These are phyloP conservation scores for Smittium culicis DNA, from an alignment of 371 early-diverging fungal genomes.

Conservation along the genomic window DNA sequence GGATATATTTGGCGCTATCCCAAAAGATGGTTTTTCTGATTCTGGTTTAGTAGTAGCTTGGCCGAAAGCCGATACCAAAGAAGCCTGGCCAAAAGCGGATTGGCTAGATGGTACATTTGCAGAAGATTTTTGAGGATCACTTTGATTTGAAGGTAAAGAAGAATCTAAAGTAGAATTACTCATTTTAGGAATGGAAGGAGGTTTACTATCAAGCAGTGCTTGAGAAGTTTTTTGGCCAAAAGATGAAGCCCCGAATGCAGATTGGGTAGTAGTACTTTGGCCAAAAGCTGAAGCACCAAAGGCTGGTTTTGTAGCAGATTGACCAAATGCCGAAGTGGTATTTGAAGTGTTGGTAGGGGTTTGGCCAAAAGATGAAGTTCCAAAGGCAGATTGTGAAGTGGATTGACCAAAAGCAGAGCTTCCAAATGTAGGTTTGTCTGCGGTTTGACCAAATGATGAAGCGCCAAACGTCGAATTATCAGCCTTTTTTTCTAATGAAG, in stretches of 20 bases:
- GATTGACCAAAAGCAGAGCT: constrained; percentile 2
- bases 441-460: not conserved
- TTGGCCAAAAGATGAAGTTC: constrained; percentile 7
- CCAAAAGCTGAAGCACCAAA: constrained; percentile 1
- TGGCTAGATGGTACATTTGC: not conserved
- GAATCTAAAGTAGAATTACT: not conserved
- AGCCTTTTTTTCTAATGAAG: constrained; percentile 1
- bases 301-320: constrained; percentile 1
- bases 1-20: not conserved
- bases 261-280: not conserved
- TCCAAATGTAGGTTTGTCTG: not conserved
- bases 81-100: not conserved
- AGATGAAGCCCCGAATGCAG: not conserved
- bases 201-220: not conserved
- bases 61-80: not conserved
- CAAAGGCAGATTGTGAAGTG: not conserved
- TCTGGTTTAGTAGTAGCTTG: no score
- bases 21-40: not conserved
- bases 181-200: no score
- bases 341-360: not conserved
- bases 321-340: constrained; percentile 6
- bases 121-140: not conserved
- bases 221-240: not conserved
- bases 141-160: not conserved
- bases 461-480: not conserved